Evolutionary conservation across 2,329 filamentous ascomycete genomes (phyloP), one percentile per base, ranked within the genome.

Genomic region (Chaetomiaceae sp.): DNA sequence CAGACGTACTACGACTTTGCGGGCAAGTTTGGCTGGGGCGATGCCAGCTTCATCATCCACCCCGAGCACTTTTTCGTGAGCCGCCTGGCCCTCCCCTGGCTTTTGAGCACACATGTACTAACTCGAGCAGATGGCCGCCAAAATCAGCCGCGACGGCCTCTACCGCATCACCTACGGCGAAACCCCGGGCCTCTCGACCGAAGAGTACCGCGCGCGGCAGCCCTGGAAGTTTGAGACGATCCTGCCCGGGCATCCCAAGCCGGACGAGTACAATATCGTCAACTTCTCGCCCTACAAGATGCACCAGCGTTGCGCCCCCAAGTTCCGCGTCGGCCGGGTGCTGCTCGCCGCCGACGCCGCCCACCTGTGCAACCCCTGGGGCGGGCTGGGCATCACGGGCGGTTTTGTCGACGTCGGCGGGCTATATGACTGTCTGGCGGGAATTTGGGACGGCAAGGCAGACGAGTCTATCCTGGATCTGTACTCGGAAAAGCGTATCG

Each of bases 141-240:
- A 71, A 37, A 78, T 85, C 55, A 79, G 75, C 1, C 67, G 66
- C 2, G 79, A 83, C 48, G 79, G 79, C 0, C 65, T 85, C 9
- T 85, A 81, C 68, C 76, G 82, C 13, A 76, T 85, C 31, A 81
- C 81, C 0, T 85, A 85, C 58, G 81, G 79, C 46, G 82, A 85
- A 56, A 66, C 66, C 0, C 68, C 73, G 0, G 75, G 73, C 2
- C 69, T 85, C 12, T 74, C 72, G 0, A 66, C 62, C 31, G 78
- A 82, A 10, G 70, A 84, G 62, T 71, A 81, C 48, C 64, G 71
- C 23, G 70, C 69, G 21, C 72, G 80, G 5, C 79, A 80, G 55
- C 73, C 77, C 2, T 64, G 64, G 54, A 81, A 79, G 52, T 85
- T 77, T 60, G 71, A 77, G 53, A 63, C 71, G 23, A 80, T 85